These are phyloP conservation scores for Coemansia sp. DNA, from an alignment of 192 early-diverging fungal genomes.

Conservation along the genomic window DNA sequence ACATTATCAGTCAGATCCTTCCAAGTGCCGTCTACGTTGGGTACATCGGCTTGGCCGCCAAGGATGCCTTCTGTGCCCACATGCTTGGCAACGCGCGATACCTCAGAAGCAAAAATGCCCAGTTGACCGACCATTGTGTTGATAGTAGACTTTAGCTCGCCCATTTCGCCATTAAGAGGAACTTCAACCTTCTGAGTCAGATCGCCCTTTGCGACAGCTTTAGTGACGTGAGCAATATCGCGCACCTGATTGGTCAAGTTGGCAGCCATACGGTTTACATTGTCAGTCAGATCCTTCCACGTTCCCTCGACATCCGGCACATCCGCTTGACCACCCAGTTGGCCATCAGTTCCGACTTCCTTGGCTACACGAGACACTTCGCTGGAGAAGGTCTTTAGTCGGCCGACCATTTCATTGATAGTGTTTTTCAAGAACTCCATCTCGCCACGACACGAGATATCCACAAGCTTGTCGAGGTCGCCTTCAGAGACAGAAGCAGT, in stretches of 20 bases:
- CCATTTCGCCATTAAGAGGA: constrained; percentile 59
- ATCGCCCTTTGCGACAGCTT: constrained; percentile 63
- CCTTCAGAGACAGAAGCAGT: constrained; percentile 56
- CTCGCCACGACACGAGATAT: constrained; percentile 52
- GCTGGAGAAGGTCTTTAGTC: constrained; percentile 51
- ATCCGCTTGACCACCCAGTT: constrained; percentile 62
- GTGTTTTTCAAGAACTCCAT: constrained; percentile 63
- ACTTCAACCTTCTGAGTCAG: constrained; percentile 58
- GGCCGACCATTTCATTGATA: constrained; percentile 64
- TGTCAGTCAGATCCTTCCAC: constrained; percentile 59
- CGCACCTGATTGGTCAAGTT: constrained; percentile 67
- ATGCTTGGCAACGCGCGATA: constrained; percentile 64
- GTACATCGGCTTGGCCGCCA: constrained; percentile 57
- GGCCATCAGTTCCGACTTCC: constrained; percentile 70
- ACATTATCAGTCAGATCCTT: constrained; percentile 62
- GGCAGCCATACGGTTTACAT: constrained; percentile 62
- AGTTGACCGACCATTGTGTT: constrained; percentile 67
- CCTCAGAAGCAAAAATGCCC: constrained; percentile 60
- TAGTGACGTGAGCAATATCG: constrained; percentile 59
- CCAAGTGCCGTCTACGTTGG: constrained; percentile 61
- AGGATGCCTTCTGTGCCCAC: constrained; percentile 62
- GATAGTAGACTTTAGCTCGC: constrained; percentile 60
- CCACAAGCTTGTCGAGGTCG: constrained; percentile 38
- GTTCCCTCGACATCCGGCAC: constrained; percentile 56
- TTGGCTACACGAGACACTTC: constrained; percentile 68